Conservation (phyloP, 2,329 filamentous ascomycete species). For the Aureobasidium pullulans region DNA sequence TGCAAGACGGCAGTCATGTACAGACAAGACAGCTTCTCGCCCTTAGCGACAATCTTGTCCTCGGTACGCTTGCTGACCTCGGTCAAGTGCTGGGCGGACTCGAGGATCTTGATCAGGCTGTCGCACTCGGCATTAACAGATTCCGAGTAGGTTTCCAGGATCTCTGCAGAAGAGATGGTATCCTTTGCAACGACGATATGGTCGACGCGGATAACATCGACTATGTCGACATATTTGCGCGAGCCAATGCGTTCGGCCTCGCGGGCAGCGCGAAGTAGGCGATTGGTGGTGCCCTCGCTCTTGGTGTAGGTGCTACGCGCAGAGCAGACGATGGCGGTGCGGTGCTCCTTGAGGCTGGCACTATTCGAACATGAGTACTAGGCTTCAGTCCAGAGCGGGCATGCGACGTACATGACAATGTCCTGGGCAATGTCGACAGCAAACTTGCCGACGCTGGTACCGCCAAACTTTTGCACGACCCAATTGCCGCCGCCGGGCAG, state of each 20-base stretch:
- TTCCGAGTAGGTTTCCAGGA: constrained; percentile 49
- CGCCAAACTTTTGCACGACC: constrained; percentile 93
- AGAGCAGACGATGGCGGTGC: constrained; percentile 89
- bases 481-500: constrained; percentile 50
- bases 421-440: constrained; percentile 52
- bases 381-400: background rate
- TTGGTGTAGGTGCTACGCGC: constrained; percentile 93
- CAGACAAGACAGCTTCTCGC: constrained; percentile 89
- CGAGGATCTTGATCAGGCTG: constrained; percentile 67
- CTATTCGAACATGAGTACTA: constrained; percentile 25
- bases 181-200: constrained; percentile 66
- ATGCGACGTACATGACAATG: constrained; percentile 50
- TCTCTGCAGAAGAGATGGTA: constrained; percentile 31
- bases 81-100: constrained; percentile 52
- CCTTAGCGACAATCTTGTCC: constrained; percentile 80
- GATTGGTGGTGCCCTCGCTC: constrained; percentile 85
- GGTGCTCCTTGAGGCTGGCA: constrained; percentile 53
- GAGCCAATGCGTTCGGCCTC: constrained; percentile 36
- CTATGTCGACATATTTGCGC: constrained; percentile 60
- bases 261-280: constrained; percentile 41
- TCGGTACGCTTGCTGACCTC: constrained; percentile 45
- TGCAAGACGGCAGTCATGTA: constrained; percentile 82
- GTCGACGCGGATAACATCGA: constrained; percentile 74
- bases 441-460: constrained; percentile 93
- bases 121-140: constrained; percentile 74